Conservation (phyloP, 2,329 filamentous ascomycete genomes). For the Torrubiellomyces zombiae region DNA sequence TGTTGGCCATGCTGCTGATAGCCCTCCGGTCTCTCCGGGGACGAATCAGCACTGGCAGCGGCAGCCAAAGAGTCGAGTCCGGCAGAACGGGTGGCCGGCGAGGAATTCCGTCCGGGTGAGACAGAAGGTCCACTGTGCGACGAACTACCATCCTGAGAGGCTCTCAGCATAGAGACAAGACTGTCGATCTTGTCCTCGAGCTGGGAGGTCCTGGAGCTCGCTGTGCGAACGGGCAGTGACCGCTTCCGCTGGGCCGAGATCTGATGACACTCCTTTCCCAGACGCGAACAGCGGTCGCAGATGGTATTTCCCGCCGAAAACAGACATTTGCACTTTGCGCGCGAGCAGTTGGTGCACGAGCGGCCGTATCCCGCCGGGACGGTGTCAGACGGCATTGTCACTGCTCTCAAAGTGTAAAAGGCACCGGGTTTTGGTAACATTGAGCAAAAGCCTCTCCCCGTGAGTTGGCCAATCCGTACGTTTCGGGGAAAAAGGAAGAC, state of each 20-base stretch:
- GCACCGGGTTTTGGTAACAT: no score
- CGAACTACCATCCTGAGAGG: conserved; percentile 12
- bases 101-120: no score
- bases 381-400: no score
- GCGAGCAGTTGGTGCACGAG: conserved; percentile 29
- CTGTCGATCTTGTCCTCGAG: conserved; percentile 34
- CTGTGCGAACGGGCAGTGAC: conserved; percentile 15
- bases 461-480: no score
- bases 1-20: no score
- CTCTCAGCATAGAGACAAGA: conserved; percentile 26
- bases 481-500: no score
- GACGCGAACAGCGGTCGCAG: conserved; percentile 26
- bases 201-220: conserved; percentile 22
- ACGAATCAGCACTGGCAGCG: conserved; percentile 14
- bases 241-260: conserved; percentile 24
- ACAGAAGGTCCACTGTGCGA: no score
- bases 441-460: no score
- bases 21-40: not conserved
- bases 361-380: conserved; percentile 23
- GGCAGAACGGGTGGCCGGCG: no score
- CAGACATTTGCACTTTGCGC: conserved; percentile 32
- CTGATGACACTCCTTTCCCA: conserved; percentile 29
- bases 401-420: no score
- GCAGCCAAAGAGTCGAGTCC: conserved; percentile 20
- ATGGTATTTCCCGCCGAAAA: conserved; percentile 14